Percentiles rank a stretch among this genome's conserved stretches.
phyloP scores from a whole-genome alignment of 2,329 filamentous ascomycete genomes.

The Emmonsia crescens region DNA sequence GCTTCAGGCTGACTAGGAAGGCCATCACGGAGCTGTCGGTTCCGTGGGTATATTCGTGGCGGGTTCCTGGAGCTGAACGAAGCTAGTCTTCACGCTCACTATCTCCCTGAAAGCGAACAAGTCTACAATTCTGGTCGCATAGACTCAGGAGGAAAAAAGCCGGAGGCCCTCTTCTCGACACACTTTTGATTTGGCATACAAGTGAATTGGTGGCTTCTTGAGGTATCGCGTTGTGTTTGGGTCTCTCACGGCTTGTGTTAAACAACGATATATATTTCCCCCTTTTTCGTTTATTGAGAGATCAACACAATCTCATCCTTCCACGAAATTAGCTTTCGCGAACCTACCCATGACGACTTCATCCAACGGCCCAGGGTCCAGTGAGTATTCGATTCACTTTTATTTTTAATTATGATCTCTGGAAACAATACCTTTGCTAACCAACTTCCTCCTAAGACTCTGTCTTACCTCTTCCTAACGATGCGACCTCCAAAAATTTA shows the following conservation, averaged over 20 bases:
- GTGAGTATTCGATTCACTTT: conserved; percentile 18
- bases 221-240: not conserved
- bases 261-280: not conserved
- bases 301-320: not conserved
- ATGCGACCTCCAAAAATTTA: not conserved
- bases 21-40: not conserved
- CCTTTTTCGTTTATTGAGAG: not conserved
- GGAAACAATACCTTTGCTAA: conserved; percentile 10
- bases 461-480: conserved; percentile 6
- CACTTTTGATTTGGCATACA: not conserved
- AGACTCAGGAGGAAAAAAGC: not conserved
- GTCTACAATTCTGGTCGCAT: not conserved
- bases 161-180: not conserved
- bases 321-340: not conserved
- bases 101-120: not conserved
- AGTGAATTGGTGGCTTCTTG: not conserved
- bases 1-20: not conserved
- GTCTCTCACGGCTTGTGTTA: not conserved
- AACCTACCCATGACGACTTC: conserved; percentile 25
- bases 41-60: not conserved
- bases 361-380: conserved; percentile 18
- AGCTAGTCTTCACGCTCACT: not conserved
- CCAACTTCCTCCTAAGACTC: conserved; percentile 7
- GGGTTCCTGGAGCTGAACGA: not conserved
- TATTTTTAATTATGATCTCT: not conserved